phyloP scores from a whole-genome alignment of 257 asterid genomes.

The Gardenia jasminoides region DNA sequence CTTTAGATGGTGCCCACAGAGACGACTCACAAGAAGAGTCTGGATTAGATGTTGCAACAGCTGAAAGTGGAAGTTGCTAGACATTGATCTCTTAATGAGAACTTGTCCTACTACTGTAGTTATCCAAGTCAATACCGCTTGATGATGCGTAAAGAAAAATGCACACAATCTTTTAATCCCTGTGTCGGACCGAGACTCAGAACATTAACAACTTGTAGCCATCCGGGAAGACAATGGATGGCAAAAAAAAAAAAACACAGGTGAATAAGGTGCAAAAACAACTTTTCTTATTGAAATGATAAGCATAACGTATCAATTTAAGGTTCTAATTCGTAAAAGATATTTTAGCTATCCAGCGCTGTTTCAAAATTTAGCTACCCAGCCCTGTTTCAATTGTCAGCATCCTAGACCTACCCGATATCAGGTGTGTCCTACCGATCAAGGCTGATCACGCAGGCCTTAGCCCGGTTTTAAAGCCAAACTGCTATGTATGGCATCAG shows the following conservation, averaged over 20 bases:
- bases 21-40: background rate
- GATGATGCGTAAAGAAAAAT: background rate
- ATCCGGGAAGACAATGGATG: too few relatives aligned
- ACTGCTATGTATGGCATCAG: background rate
- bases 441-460: background rate
- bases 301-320: too few relatives aligned
- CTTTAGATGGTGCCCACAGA: background rate
- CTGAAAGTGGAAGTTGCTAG: background rate
- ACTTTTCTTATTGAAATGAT: too few relatives aligned
- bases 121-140: background rate
- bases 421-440: background rate
- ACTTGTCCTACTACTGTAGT: background rate
- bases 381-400: background rate
- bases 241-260: too few relatives aligned
- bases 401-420: background rate
- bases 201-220: too few relatives aligned
- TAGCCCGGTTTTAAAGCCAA: background rate
- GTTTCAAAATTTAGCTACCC: background rate
- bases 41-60: background rate
- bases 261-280: too few relatives aligned
- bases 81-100: background rate
- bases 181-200: too few relatives aligned
- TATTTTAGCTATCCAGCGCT: background rate
- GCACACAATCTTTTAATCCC: too few relatives aligned
- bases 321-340: too few relatives aligned